phyloP scores from a whole-genome alignment of 495 filamentous ascomycete species.

The Penicillium waksmanii region DNA sequence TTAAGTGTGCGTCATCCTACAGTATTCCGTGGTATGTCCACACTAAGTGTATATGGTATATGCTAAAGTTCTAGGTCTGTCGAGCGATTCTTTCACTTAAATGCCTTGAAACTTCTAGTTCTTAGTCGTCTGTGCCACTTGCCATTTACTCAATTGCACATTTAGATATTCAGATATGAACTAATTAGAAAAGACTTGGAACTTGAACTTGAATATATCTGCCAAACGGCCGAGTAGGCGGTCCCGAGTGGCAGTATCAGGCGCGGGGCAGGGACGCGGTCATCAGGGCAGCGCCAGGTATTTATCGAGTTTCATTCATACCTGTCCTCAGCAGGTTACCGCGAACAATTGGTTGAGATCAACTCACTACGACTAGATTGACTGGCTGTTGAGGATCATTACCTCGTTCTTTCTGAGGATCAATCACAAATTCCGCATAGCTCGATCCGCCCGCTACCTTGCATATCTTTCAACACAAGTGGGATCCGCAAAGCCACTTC shows the following conservation, averaged over 20 bases:
- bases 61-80: too few relatives aligned
- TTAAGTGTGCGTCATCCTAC: neutral
- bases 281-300: neutral
- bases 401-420: neutral
- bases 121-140: too few relatives aligned
- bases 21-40: neutral
- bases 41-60: too few relatives aligned
- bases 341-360: too few relatives aligned
- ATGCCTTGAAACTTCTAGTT: too few relatives aligned
- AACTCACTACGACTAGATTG: neutral
- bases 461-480: neutral
- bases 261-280: slow-evolving; percentile 9
- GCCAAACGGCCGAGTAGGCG: neutral
- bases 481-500: neutral
- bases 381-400: neutral
- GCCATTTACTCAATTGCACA: too few relatives aligned
- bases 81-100: too few relatives aligned
- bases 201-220: too few relatives aligned
- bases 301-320: neutral
- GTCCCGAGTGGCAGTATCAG: slow-evolving; percentile 3
- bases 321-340: too few relatives aligned
- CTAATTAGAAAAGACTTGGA: too few relatives aligned
- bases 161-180: too few relatives aligned
- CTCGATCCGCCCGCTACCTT: neutral
- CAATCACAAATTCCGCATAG: neutral